Conservation (phyloP, 331 rosid species). For the Malus hybrid region DNA sequence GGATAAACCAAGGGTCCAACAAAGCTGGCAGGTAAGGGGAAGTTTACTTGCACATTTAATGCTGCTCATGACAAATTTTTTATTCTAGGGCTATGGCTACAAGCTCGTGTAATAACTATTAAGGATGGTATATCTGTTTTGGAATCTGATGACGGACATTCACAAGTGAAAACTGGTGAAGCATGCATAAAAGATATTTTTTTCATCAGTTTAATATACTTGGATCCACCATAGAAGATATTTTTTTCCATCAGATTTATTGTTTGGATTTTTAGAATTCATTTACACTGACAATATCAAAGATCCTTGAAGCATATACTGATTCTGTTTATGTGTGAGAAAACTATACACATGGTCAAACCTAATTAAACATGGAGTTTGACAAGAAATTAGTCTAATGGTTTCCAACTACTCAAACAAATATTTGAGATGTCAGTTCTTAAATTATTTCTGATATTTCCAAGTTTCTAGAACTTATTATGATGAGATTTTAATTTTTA, state of each 20-base stretch:
- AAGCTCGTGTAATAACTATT: neutral
- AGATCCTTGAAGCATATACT: neutral
- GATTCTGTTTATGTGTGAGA: neutral
- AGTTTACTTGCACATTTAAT: neutral
- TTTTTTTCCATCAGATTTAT: neutral
- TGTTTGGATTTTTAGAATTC: neutral
- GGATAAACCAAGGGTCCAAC: slow-evolving; percentile 32
- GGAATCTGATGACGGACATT: neutral
- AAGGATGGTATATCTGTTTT: neutral
- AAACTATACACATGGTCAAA: neutral
- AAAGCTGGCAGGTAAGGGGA: slow-evolving; percentile 50
- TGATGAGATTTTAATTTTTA: neutral
- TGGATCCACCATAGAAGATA: neutral
- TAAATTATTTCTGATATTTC: neutral
- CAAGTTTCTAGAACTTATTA: neutral
- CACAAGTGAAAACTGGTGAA: neutral
- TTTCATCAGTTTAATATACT: neutral
- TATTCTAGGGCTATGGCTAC: neutral
- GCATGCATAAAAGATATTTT: neutral
- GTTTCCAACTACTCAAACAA: neutral
- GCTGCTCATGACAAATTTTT: neutral
- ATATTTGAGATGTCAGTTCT: neutral
- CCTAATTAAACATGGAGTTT: neutral
- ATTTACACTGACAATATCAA: neutral
- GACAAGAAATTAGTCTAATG: neutral